Evolutionary conservation across 495 filamentous ascomycete genomes (phyloP).

Genomic region (Hypoxylon perforatum): DNA sequence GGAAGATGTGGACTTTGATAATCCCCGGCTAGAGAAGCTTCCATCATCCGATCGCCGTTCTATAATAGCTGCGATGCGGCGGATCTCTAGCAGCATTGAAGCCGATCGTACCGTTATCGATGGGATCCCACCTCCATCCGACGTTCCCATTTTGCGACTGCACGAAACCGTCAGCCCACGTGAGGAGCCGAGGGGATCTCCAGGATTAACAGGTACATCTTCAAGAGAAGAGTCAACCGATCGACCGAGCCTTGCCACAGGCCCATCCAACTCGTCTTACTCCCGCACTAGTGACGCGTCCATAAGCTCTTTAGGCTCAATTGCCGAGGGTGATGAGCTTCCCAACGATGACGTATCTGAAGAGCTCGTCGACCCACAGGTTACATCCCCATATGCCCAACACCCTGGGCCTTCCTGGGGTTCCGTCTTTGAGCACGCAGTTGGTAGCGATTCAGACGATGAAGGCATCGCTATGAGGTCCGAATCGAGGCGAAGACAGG

Average conservation of each 20-base stretch:
- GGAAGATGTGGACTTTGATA: slow-evolving; percentile 53
- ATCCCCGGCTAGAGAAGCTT: slow-evolving; percentile 64
- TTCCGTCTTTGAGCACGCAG: slow-evolving; percentile 15
- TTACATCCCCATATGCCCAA: slow-evolving; percentile 19
- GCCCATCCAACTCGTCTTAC: background rate
- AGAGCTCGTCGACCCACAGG: background rate
- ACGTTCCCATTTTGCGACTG: slow-evolving; percentile 37
- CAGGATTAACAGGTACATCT: background rate
- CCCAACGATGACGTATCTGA: slow-evolving; percentile 2
- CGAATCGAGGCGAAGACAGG: slow-evolving; percentile 16
- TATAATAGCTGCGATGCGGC: slow-evolving; percentile 59
- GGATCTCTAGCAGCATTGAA: slow-evolving; percentile 56
- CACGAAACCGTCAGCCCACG: background rate
- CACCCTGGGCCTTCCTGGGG: slow-evolving; percentile 37
- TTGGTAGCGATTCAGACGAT: slow-evolving; percentile 34
- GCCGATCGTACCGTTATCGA: slow-evolving; percentile 57
- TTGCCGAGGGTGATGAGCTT: slow-evolving; percentile 38
- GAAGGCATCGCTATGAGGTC: slow-evolving; percentile 43
- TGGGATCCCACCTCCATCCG: slow-evolving; percentile 48
- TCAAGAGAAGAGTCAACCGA: slow-evolving; percentile 9
- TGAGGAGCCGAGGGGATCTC: background rate
- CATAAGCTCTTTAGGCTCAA: slow-evolving; percentile 31
- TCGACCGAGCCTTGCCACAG: background rate
- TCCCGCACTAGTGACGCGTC: slow-evolving; percentile 8
- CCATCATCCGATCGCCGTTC: slow-evolving; percentile 56